Evolutionary conservation across 805 yeast species (phyloP).

Genomic region (Saccharomycopsis capsularis): DNA sequence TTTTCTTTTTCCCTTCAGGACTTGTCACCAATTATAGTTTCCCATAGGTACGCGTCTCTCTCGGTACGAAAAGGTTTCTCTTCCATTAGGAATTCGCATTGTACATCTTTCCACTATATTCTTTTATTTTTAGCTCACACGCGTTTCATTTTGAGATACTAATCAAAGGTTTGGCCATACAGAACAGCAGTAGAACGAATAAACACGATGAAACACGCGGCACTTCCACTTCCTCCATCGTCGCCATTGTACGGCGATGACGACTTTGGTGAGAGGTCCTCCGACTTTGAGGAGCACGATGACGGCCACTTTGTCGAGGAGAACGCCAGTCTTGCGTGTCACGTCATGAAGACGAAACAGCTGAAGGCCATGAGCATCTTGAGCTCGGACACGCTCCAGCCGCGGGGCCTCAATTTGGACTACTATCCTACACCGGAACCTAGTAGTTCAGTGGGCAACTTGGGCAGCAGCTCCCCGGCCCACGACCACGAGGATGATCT

Average conservation of each 20-base stretch:
- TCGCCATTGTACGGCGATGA: constrained; percentile 13
- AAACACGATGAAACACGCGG: too few species aligned
- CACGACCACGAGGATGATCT: constrained; percentile 4
- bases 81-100: too few species aligned
- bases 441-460: constrained; percentile 15
- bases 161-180: too few species aligned
- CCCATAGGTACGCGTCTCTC: too few species aligned
- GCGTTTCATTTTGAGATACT: too few species aligned
- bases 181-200: too few species aligned
- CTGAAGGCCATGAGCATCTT: background rate
- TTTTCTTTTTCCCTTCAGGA: too few species aligned
- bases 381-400: background rate
- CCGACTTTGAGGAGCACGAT: background rate
- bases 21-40: too few species aligned
- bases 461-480: constrained; percentile 18
- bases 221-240: constrained; percentile 14
- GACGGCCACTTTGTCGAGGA: background rate
- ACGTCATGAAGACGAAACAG: background rate
- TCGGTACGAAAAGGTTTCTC: too few species aligned
- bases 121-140: too few species aligned
- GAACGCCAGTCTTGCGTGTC: background rate
- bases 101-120: too few species aligned
- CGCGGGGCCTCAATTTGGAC: background rate
- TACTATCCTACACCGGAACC: constrained; percentile 21
- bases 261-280: background rate